These are phyloP conservation scores for Olyra latifolia DNA, from an alignment of 176 grass and related monocot genomes.

Conservation along the genomic window DNA sequence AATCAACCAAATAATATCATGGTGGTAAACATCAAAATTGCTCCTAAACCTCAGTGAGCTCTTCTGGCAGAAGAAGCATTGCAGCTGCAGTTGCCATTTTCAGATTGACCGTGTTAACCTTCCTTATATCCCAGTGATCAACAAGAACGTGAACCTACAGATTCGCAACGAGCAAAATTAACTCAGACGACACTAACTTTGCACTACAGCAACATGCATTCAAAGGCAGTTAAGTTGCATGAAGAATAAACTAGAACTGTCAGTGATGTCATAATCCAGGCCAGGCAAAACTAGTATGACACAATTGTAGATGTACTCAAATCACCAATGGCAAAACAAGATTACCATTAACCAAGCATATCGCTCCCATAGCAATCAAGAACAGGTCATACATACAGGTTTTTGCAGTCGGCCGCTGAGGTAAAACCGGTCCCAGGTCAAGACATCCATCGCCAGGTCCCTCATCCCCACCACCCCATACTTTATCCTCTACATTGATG, in stretches of 20 bases:
- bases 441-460: slow-evolving; percentile 75
- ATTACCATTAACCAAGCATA: not conserved
- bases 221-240: not conserved
- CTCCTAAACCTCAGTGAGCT: slow-evolving; percentile 65
- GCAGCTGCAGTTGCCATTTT: slow-evolving; percentile 79
- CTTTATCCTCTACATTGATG: slow-evolving; percentile 65
- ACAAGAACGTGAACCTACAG: slow-evolving; percentile 48
- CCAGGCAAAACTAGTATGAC: not conserved
- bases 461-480: slow-evolving; percentile 88
- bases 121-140: slow-evolving; percentile 57
- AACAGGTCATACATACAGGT: slow-evolving; percentile 58
- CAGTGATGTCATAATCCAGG: not conserved
- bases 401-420: slow-evolving; percentile 91
- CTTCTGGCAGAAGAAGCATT: slow-evolving; percentile 73
- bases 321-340: not conserved
- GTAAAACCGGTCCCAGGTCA: slow-evolving; percentile 88
- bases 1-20: slow-evolving; percentile 20
- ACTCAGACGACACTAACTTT: not conserved
- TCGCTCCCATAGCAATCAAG: not conserved
- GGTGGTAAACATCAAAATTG: slow-evolving; percentile 21
- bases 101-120: slow-evolving; percentile 66
- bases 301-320: not conserved
- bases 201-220: not conserved
- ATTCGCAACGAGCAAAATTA: not conserved
- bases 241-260: not conserved